Evolutionary conservation across 306 rosid genomes (phyloP), one percentile per base, ranked within the genome.

Genomic region (Quercus glauca): DNA sequence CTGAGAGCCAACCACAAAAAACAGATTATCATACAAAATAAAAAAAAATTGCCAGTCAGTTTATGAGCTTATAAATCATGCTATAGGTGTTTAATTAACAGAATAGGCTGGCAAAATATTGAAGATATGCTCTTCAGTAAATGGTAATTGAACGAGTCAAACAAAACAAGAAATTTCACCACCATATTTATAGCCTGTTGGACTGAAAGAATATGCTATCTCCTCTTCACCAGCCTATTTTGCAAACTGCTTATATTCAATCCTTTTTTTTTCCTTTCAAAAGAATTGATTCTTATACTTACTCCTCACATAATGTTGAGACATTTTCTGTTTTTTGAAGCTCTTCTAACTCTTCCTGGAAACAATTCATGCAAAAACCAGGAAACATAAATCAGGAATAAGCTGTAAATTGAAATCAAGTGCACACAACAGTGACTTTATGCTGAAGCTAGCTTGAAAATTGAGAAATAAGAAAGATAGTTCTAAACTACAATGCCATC

Each of bases 321-420:
- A 88, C 87, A 55, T 86, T 88, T 61, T 91, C 97, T 9, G 90
- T 79, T 73, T 71, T 85, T 52, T 88, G 92, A 7, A 92, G 90
- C 87, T 90, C 93, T 63, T 82, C 87, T 83, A 92, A 79, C 79
- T 92, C 97, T 68, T 91, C 91, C 97, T 92, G 92, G 43, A 76
- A 25, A 78, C 35, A 17, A 69, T 79, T 69, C 37, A 81, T 33
- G 55, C 63, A 73, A 56, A 84, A 43, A 73, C 9, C n/a, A 43
- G 45, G 17, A n/a, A 75, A 49, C 53, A 76, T 69, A 29, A 78
- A 80, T 31, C 9, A 55, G 73, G 73, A 74, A 55, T 69, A 81
- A 52, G 19, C 23, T 63, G 55, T 9, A 5, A 51, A 20, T 69
- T 73, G 68, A 69, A 53, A 80, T 60, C 41, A 25, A 61, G 74